These are phyloP conservation scores for Linnemannia elongata DNA, from an alignment of 192 early-diverging fungal genomes.

Conservation along the genomic window DNA sequence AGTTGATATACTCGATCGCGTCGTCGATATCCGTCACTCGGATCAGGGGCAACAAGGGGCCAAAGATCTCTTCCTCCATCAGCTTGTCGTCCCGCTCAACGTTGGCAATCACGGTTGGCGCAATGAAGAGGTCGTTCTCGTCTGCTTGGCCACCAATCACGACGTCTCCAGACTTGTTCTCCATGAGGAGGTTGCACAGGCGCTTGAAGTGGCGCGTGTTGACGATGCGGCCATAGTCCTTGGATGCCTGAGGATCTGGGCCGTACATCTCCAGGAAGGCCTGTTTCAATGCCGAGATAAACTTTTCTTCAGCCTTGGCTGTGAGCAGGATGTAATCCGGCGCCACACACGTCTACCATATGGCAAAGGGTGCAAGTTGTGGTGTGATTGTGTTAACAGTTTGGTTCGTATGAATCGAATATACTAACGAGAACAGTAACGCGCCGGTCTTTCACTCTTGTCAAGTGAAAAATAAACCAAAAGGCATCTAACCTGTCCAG, in stretches of 20 bases:
- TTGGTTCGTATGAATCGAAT: no score
- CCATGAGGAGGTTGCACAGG: conserved; percentile 64
- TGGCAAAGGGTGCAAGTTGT: neutral
- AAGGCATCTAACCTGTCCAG: conserved; percentile 72
- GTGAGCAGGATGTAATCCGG: conserved; percentile 86
- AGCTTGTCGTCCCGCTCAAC: conserved; percentile 71
- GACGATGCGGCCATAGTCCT: conserved; percentile 78
- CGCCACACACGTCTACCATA: conserved; percentile 49
- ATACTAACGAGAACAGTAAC: neutral
- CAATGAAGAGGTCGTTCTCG: conserved; percentile 74
- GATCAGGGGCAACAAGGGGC: conserved; percentile 87
- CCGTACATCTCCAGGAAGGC: conserved; percentile 59
- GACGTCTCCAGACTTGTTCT: conserved; percentile 58
- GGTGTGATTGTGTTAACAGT: neutral
- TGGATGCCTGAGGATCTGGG: conserved; percentile 54
- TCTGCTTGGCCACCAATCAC: conserved; percentile 70
- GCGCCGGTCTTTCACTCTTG: neutral
- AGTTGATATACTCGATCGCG: conserved; percentile 71
- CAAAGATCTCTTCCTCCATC: conserved; percentile 93
- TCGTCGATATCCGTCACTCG: conserved; percentile 71
- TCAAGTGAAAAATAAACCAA: neutral
- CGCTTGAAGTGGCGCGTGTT: conserved; percentile 75
- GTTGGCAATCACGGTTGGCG: conserved; percentile 81
- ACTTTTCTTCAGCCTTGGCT: conserved; percentile 61
- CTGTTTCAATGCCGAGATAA: conserved; percentile 67